Conservation (phyloP, 371 early-diverging fungal species). For the Apophysomyces ossiformis region DNA sequence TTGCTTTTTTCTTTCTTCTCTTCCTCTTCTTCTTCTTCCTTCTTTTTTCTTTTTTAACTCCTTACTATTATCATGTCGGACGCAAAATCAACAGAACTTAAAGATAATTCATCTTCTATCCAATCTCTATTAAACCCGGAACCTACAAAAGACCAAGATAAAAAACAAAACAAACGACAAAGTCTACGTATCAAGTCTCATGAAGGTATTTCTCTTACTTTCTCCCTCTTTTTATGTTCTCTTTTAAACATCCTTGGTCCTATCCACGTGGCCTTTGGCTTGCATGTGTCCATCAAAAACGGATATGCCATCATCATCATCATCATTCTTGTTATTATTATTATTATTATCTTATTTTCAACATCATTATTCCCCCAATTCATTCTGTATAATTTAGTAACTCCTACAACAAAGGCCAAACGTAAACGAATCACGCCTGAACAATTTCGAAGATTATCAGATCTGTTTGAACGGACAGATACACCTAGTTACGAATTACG, state of each 20-base stretch:
- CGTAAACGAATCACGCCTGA: slow-evolving; percentile 77
- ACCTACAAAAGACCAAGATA: slow-evolving; percentile 6
- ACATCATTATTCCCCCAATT: too few species aligned
- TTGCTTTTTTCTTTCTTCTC: slow-evolving; percentile 1
- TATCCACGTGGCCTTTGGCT: slow-evolving; percentile 4
- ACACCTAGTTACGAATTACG: slow-evolving; percentile 90
- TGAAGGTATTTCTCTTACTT: slow-evolving; percentile 30
- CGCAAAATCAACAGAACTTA: neutral
- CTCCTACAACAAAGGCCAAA: slow-evolving; percentile 55
- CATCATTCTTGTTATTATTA: too few species aligned
- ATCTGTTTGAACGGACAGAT: slow-evolving; percentile 75
- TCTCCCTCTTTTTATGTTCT: too few species aligned
- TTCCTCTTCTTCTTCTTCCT: neutral
- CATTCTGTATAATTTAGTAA: neutral
- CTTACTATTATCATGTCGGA: neutral
- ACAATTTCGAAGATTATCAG: slow-evolving; percentile 69
- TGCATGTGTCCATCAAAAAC: too few species aligned
- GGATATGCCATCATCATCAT: too few species aligned
- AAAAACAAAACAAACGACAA: slow-evolving; percentile 23
- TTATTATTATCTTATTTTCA: too few species aligned
- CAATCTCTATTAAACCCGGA: neutral
- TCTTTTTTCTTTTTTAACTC: neutral
- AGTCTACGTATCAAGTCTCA: slow-evolving; percentile 43
- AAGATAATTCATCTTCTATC: slow-evolving; percentile 9
- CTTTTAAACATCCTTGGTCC: neutral